Conservation (phyloP, 73 alveolate genomes). For the Loxodes magnus region DNA sequence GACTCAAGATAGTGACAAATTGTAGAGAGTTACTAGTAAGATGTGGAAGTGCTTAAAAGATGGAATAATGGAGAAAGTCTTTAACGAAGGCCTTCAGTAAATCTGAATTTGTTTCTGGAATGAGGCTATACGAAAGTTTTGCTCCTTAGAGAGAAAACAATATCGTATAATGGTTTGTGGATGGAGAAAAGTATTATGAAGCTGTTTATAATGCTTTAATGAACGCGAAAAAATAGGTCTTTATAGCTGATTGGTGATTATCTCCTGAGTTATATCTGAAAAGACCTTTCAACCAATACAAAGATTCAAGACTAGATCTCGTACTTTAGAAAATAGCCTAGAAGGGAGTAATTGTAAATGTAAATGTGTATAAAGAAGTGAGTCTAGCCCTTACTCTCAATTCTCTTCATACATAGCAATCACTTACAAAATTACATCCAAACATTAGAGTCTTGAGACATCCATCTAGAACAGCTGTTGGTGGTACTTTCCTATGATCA, state of each 20-base stretch:
- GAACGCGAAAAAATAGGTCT: constrained; percentile 63
- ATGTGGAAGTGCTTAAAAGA: constrained; percentile 9
- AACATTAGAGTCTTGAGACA: constrained; percentile 79
- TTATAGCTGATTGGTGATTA: constrained; percentile 98
- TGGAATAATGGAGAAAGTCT: constrained; percentile 13
- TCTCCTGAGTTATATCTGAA: constrained; percentile 79
- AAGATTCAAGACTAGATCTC: neutral
- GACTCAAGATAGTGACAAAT: constrained; percentile 17
- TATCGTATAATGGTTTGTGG: constrained; percentile 29
- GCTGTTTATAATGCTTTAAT: constrained; percentile 24
- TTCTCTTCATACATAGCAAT: constrained; percentile 51
- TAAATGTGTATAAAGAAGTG: constrained; percentile 58
- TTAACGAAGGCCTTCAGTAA: constrained; percentile 13
- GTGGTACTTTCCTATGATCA: constrained; percentile 61
- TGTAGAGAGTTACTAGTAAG: constrained; percentile 15
- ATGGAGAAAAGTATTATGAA: constrained; percentile 31
- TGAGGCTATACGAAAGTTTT: constrained; percentile 24
- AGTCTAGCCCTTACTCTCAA: constrained; percentile 60
- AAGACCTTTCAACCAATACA: constrained; percentile 37
- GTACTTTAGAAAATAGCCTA: constrained; percentile 40
- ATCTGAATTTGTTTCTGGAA: constrained; percentile 19
- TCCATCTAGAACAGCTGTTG: constrained; percentile 46
- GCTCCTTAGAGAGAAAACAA: constrained; percentile 31
- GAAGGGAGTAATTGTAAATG: constrained; percentile 71
- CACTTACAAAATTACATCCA: constrained; percentile 49